Evolutionary conservation across 495 filamentous ascomycete species (phyloP).

Genomic region (Immersiella caudata): DNA sequence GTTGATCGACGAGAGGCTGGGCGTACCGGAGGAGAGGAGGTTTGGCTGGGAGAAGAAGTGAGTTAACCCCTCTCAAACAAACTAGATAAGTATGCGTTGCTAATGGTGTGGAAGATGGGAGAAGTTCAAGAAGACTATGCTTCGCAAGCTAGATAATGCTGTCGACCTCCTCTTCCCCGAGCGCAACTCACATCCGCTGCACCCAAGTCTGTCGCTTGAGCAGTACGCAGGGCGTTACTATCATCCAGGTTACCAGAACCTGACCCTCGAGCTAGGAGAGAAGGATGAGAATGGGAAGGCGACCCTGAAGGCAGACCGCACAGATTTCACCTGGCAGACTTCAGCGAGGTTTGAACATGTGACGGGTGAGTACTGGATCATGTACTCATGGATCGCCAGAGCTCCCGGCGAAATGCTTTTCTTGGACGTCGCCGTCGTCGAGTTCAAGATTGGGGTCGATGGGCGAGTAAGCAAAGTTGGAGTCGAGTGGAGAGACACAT

Average conservation of each 20-base stretch:
- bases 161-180: slow-evolving; percentile 38
- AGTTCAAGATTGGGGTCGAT: slow-evolving; percentile 23
- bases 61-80: neutral
- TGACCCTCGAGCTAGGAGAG: slow-evolving; percentile 35
- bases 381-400: slow-evolving; percentile 27
- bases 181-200: slow-evolving; percentile 34
- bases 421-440: slow-evolving; percentile 35
- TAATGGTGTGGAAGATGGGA: slow-evolving; percentile 5
- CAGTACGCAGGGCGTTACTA: slow-evolving; percentile 47
- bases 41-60: slow-evolving; percentile 37
- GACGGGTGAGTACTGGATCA: slow-evolving; percentile 40
- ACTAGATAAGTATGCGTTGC: neutral
- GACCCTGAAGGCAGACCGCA: slow-evolving; percentile 31
- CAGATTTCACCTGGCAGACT: slow-evolving; percentile 36
- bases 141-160: slow-evolving; percentile 28
- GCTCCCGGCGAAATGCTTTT: slow-evolving; percentile 13
- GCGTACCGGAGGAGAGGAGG: slow-evolving; percentile 33
- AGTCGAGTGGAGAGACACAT: slow-evolving; percentile 19
- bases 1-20: slow-evolving; percentile 48
- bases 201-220: slow-evolving; percentile 36
- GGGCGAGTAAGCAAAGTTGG: slow-evolving; percentile 4
- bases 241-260: slow-evolving; percentile 45
- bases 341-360: slow-evolving; percentile 36
- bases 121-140: slow-evolving; percentile 18
- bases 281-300: neutral